These are phyloP conservation scores for Aspergillaceae sp. DNA, from an alignment of 2,329 filamentous ascomycete species.

Conservation along the genomic window DNA sequence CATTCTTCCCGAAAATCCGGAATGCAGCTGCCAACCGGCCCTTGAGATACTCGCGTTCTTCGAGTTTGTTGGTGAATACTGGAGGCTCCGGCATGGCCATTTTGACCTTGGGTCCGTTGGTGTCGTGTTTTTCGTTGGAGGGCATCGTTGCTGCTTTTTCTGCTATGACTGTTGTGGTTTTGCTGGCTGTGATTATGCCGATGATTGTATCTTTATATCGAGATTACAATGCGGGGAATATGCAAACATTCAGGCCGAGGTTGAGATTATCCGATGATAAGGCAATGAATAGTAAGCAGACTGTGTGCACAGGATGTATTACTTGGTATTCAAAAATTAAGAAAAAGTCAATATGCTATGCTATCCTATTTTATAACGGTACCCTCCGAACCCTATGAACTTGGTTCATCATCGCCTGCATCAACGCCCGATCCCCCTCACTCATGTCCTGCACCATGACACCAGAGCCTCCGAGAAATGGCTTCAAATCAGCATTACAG, in stretches of 20 bases:
- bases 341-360: too few species aligned
- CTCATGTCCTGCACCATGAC: background rate
- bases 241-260: too few species aligned
- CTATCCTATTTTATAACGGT: background rate
- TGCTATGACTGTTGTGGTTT: too few species aligned
- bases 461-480: constrained; percentile 14
- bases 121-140: too few species aligned
- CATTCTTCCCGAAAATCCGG: constrained; percentile 50
- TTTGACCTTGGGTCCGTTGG: constrained; percentile 22
- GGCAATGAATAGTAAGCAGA: too few species aligned
- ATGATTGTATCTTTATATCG: too few species aligned
- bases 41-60: constrained; percentile 48
- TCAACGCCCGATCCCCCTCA: background rate
- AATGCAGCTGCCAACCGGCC: constrained; percentile 48
- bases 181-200: too few species aligned
- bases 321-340: too few species aligned
- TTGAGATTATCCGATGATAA: too few species aligned
- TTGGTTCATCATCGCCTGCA: background rate
- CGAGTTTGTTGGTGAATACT: constrained; percentile 33
- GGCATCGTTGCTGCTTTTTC: too few species aligned
- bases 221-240: too few species aligned
- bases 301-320: too few species aligned
- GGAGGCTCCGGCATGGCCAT: constrained; percentile 26
- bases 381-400: background rate
- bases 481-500: constrained; percentile 31